Percentiles rank a stretch among this genome's conserved stretches.
Evolutionary conservation across 106 monocot species (phyloP).

Genomic region (Phalaenopsis equestris): DNA sequence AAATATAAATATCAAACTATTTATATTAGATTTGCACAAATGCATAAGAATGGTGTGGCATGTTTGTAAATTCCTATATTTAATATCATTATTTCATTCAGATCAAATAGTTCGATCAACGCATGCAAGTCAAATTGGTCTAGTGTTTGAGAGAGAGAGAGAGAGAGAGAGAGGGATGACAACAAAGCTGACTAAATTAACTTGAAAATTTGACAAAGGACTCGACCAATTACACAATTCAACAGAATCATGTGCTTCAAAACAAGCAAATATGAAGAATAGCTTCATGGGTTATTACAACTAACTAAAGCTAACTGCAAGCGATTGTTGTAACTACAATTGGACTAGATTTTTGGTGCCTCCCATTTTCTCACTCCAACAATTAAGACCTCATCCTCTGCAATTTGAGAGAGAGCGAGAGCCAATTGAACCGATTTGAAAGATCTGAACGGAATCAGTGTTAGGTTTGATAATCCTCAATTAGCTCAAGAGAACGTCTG

Average conservation of each 20-base stretch:
- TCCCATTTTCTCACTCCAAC: constrained; percentile 14
- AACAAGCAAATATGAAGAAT: background rate
- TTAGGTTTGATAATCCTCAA: background rate
- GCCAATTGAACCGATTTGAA: background rate
- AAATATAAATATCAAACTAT: too few species aligned
- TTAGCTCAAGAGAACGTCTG: constrained; percentile 54
- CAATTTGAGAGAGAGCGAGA: background rate
- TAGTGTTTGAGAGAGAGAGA: too few species aligned
- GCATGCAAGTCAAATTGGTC: too few species aligned
- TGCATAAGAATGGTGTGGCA: too few species aligned
- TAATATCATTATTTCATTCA: too few species aligned
- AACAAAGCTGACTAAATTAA: too few species aligned
- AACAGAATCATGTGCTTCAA: background rate
- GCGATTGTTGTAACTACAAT: background rate
- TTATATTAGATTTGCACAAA: too few species aligned
- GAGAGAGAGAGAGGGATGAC: too few species aligned
- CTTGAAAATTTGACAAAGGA: background rate
- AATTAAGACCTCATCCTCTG: background rate
- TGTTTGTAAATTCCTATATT: too few species aligned
- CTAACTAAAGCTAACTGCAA: background rate
- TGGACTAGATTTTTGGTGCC: constrained; percentile 7
- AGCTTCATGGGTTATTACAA: background rate
- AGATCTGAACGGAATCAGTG: background rate
- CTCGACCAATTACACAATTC: background rate
- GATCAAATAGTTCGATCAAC: too few species aligned